Percentiles rank a stretch among this genome's conserved stretches.
Evolutionary conservation across 768 basidiomycete genomes (phyloP).

Genomic region (Asterophora lycoperdoides): DNA sequence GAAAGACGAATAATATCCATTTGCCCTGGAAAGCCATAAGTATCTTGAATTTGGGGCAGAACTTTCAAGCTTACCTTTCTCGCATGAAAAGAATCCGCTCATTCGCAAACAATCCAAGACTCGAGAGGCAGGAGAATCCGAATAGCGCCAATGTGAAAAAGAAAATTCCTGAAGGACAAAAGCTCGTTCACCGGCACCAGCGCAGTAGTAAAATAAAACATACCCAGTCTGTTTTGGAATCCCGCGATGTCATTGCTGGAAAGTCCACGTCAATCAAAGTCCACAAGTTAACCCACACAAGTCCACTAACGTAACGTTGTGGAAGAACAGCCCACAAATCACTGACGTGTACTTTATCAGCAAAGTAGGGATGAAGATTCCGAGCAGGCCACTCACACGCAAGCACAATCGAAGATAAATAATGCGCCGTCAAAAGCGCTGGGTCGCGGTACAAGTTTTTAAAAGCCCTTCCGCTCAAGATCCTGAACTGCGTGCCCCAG

Average conservation of each 20-base stretch:
- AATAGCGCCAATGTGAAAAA: slow-evolving; percentile 97
- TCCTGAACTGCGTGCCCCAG: slow-evolving; percentile 88
- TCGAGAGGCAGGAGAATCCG: slow-evolving; percentile 94
- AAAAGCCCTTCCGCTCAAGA: slow-evolving; percentile 93
- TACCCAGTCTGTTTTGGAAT: slow-evolving; percentile 92
- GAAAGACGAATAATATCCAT: slow-evolving; percentile 96
- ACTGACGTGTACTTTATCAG: slow-evolving; percentile 38
- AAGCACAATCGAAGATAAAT: slow-evolving; percentile 75
- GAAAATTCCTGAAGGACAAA: slow-evolving; percentile 65
- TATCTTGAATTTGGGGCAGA: neutral
- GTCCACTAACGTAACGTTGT: slow-evolving; percentile 65
- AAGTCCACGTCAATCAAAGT: neutral
- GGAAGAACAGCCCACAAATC: slow-evolving; percentile 91
- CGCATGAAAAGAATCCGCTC: slow-evolving; percentile 97
- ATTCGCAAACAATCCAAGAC: slow-evolving; percentile 89
- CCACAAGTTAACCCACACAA: neutral
- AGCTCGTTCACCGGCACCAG: neutral
- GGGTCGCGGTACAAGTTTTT: slow-evolving; percentile 98
- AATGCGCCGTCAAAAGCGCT: slow-evolving; percentile 86
- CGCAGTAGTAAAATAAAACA: slow-evolving; percentile 7
- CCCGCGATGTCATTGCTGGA: slow-evolving; percentile 86
- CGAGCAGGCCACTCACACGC: slow-evolving; percentile 58
- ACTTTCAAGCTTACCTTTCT: slow-evolving; percentile 64
- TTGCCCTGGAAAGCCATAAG: slow-evolving; percentile 52
- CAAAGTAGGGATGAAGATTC: neutral